These are phyloP conservation scores for Boletus putidus DNA, from an alignment of 1,284 basidiomycete genomes.

Conservation along the genomic window DNA sequence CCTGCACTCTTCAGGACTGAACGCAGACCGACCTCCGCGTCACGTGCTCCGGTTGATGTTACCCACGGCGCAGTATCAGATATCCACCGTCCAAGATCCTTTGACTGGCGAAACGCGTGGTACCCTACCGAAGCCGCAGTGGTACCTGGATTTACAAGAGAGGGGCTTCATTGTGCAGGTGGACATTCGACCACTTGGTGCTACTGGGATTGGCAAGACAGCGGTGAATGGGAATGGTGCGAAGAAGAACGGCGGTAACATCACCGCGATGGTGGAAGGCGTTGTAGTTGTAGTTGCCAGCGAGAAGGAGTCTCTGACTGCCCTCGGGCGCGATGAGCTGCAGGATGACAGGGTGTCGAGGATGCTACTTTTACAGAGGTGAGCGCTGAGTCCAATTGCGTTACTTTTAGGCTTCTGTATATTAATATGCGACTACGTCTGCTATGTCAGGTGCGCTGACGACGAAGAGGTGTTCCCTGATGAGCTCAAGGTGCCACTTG, in stretches of 20 bases:
- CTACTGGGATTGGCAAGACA: constrained; percentile 28
- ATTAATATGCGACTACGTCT: constrained; percentile 33
- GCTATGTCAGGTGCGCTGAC: constrained; percentile 23
- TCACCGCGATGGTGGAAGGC: constrained; percentile 55
- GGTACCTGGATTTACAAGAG: constrained; percentile 71
- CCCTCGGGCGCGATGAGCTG: constrained; percentile 68
- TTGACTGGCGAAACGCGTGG: constrained; percentile 69
- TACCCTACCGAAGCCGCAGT: constrained; percentile 68
- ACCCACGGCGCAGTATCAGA: constrained; percentile 80
- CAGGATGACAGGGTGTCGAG: constrained; percentile 63
- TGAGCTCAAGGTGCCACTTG: constrained; percentile 62
- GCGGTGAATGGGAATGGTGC: constrained; percentile 24
- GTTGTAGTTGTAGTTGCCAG: constrained; percentile 55
- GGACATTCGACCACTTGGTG: constrained; percentile 48
- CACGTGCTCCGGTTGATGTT: constrained; percentile 75
- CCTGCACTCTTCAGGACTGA: constrained; percentile 71
- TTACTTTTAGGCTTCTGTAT: constrained; percentile 5
- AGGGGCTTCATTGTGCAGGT: constrained; percentile 66
- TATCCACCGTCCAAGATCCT: constrained; percentile 75
- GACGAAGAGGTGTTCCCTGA: constrained; percentile 54
- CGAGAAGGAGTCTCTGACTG: constrained; percentile 74
- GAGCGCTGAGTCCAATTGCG: neutral
- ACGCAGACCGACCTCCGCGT: constrained; percentile 58
- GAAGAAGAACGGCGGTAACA: constrained; percentile 34
- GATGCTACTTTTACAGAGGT: constrained; percentile 68